These are phyloP conservation scores for Thelonectria discophora DNA, from an alignment of 2,329 filamentous ascomycete species.

Conservation along the genomic window DNA sequence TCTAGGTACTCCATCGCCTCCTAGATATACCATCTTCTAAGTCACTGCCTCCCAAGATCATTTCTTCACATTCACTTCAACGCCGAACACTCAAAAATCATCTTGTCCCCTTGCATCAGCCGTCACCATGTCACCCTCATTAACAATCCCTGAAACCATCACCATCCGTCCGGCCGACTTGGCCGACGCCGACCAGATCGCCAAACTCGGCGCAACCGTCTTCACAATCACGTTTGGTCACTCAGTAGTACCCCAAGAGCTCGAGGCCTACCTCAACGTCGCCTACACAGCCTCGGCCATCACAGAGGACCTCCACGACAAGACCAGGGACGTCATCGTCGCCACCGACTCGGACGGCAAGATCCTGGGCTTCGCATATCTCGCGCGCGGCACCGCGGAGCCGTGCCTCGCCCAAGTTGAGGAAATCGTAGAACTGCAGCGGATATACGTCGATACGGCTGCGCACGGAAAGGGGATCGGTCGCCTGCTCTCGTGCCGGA, in stretches of 20 bases:
- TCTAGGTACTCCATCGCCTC: too few species aligned
- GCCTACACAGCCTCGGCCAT: slow-evolving; percentile 49
- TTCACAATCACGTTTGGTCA: slow-evolving; percentile 54
- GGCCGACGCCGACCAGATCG: slow-evolving; percentile 37
- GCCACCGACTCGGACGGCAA: slow-evolving; percentile 28
- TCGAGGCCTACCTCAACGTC: slow-evolving; percentile 50
- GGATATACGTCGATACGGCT: slow-evolving; percentile 51
- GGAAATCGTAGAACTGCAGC: slow-evolving; percentile 51
- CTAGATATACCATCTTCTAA: too few species aligned
- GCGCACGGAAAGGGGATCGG: slow-evolving; percentile 52
- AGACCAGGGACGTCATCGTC: slow-evolving; percentile 40
- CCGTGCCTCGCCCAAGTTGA: slow-evolving; percentile 47
- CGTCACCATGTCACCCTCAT: not conserved
- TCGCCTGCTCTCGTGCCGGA: slow-evolving; percentile 41
- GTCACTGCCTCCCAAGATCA: too few species aligned
- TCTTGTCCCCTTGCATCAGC: not conserved
- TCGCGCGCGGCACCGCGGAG: slow-evolving; percentile 50
- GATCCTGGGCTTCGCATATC: slow-evolving; percentile 52
- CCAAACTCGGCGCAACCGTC: slow-evolving; percentile 46
- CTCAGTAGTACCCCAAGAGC: slow-evolving; percentile 49
- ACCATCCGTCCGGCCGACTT: slow-evolving; percentile 17
- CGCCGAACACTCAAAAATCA: too few species aligned
- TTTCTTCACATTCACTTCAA: too few species aligned
- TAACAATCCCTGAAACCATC: not conserved
- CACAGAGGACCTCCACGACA: slow-evolving; percentile 35